Conservation (phyloP, 2,329 filamentous ascomycete species). For the Colletotrichum cereale region DNA sequence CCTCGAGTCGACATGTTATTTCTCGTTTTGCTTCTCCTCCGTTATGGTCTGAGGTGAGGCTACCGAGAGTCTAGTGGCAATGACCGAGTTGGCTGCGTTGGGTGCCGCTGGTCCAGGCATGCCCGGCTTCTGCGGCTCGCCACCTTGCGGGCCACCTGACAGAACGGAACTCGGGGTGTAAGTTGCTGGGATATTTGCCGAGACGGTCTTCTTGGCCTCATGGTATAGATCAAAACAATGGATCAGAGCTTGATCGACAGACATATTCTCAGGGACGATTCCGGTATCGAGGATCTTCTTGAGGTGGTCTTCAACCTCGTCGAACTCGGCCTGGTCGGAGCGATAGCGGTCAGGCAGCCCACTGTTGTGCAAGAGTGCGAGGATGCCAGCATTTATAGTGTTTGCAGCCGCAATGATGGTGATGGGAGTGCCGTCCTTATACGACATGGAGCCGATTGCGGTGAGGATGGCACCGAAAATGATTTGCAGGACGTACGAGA, state of each 20-base stretch:
- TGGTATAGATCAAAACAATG: slow-evolving; percentile 61
- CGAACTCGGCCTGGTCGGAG: slow-evolving; percentile 62
- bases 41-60: neutral
- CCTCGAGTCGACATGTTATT: neutral
- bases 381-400: slow-evolving; percentile 62
- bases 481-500: slow-evolving; percentile 62
- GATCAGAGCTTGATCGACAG: slow-evolving; percentile 60
- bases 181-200: slow-evolving; percentile 60
- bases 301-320: slow-evolving; percentile 62
- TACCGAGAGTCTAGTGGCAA: slow-evolving; percentile 25
- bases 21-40: neutral
- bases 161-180: slow-evolving; percentile 47
- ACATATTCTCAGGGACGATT: slow-evolving; percentile 57
- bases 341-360: slow-evolving; percentile 65
- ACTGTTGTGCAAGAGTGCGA: slow-evolving; percentile 66
- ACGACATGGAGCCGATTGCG: slow-evolving; percentile 60
- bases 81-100: slow-evolving; percentile 22
- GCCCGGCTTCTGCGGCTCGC: slow-evolving; percentile 15
- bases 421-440: slow-evolving; percentile 55
- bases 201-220: slow-evolving; percentile 60
- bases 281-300: slow-evolving; percentile 63
- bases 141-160: slow-evolving; percentile 19
- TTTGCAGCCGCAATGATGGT: slow-evolving; percentile 63
- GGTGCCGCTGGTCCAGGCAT: slow-evolving; percentile 17
- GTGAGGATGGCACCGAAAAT: slow-evolving; percentile 63